Evolutionary conservation across 345 rosid genomes (phyloP), one percentile per base, ranked within the genome.

Genomic region (Balakata baccata): DNA sequence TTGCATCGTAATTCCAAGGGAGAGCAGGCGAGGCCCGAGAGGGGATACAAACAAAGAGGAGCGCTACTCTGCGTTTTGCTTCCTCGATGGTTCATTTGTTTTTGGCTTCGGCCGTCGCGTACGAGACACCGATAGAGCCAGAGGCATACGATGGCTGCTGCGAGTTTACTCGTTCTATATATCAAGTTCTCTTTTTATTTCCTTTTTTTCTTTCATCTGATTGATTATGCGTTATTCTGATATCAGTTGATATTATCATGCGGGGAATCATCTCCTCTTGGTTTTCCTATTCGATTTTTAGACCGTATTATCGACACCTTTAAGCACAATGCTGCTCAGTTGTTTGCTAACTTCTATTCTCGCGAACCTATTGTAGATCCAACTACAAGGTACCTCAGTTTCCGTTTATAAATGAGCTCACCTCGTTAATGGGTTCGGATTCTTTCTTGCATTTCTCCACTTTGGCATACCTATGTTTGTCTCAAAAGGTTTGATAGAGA

Each of bases 201-300:
- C 17, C 38, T 20, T 22, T 56, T 5, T 11, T 39, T 22, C 8
- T 11, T 12, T 56, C 16, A 45, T 14, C 20, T 20, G 41, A 50
- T 37, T 38, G 59, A 51, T 70, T 57, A 29, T 20, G n/a, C 20
- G 45, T 61, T 47, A 11, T 72, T 64, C 54, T 51, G 10, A 20
- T 68, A 75, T 69, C 81, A 87, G 88, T 77, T 89, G 56, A 68
- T 76, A 23, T 72, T 87, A 58, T 79, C 87, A 39, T 80, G 82
- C 25, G 87, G 85, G 39, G 86, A 85, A 66, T 73, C 89, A 0
- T 72, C 74, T 3, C 62, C 74, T 5, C 88, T 83, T 0, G 0
- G 78, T 61, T 59, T 62, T 78, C 38, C 82, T 47, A 70, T 83
- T 60, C 88, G 85, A 58, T 75, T 83, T 14, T 60, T 84, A 12